phyloP scores from a whole-genome alignment of 2,329 filamentous ascomycete species.

The Colletotrichum orchidophilum region DNA sequence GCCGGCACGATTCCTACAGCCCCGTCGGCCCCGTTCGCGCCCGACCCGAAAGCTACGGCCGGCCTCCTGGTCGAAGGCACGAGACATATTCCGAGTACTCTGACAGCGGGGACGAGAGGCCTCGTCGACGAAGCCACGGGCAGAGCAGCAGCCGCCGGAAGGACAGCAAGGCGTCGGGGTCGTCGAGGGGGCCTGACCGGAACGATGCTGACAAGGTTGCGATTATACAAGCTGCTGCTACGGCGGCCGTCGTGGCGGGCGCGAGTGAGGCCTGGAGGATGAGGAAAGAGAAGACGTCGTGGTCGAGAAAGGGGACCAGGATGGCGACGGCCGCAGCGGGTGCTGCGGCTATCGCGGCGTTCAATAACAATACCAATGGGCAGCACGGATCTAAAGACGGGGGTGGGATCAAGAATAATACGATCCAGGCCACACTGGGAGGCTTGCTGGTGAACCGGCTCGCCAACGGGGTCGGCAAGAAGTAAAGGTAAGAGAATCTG shows the following conservation, averaged over 20 bases:
- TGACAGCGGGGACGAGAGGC: slow-evolving; percentile 23
- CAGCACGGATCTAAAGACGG: neutral
- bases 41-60: slow-evolving; percentile 16
- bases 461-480: neutral
- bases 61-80: neutral
- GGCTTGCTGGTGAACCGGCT: slow-evolving; percentile 32
- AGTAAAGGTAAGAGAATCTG: neutral
- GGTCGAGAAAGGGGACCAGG: slow-evolving; percentile 29
- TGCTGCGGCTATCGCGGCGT: slow-evolving; percentile 33
- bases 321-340: slow-evolving; percentile 33
- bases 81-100: slow-evolving; percentile 23
- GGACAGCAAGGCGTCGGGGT: neutral
- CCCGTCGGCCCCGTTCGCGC: slow-evolving; percentile 10
- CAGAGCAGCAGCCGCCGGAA: neutral
- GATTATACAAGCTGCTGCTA: slow-evolving; percentile 29
- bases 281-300: slow-evolving; percentile 29
- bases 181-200: neutral
- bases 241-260: slow-evolving; percentile 30
- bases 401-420: slow-evolving; percentile 6
- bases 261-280: slow-evolving; percentile 32
- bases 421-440: slow-evolving; percentile 29
- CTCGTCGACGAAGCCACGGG: neutral
- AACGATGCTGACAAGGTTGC: slow-evolving; percentile 12
- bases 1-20: neutral
- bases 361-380: slow-evolving; percentile 16